phyloP scores from a whole-genome alignment of 345 rosid species.

The Isatis tinctoria region DNA sequence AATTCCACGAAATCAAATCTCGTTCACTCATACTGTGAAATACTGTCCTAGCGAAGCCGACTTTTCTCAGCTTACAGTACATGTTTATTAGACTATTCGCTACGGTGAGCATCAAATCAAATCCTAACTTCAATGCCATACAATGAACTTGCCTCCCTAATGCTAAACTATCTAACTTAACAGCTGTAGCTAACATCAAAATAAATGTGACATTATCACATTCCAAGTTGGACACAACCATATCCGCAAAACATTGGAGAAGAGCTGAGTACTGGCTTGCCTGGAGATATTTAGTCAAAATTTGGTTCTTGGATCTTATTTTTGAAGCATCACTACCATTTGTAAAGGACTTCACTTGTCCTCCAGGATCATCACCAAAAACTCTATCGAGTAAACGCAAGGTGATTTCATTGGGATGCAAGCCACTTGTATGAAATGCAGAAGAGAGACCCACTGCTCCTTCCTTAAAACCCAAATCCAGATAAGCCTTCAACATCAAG shows the following conservation, averaged over 20 bases:
- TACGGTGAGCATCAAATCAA: slow-evolving; percentile 39
- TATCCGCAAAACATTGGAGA: slow-evolving; percentile 40
- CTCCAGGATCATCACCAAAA: slow-evolving; percentile 31
- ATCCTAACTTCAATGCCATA: slow-evolving; percentile 44
- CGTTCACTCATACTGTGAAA: slow-evolving; percentile 42
- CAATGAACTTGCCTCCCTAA: slow-evolving; percentile 49
- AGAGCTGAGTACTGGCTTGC: slow-evolving; percentile 31
- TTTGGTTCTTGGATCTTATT: slow-evolving; percentile 40
- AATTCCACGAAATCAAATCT: slow-evolving; percentile 66
- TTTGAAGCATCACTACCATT: slow-evolving; percentile 17
- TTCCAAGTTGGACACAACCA: slow-evolving; percentile 40
- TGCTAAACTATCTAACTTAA: slow-evolving; percentile 28
- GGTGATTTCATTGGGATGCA: slow-evolving; percentile 38
- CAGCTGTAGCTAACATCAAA: slow-evolving; percentile 44
- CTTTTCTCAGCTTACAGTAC: slow-evolving; percentile 46
- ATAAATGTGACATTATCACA: slow-evolving; percentile 48
- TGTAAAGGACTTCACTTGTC: slow-evolving; percentile 18
- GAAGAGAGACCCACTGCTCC: slow-evolving; percentile 36
- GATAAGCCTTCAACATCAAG: slow-evolving; percentile 48
- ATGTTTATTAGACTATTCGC: slow-evolving; percentile 51
- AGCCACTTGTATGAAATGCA: slow-evolving; percentile 39
- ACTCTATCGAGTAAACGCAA: slow-evolving; percentile 31
- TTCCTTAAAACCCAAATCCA: slow-evolving; percentile 35
- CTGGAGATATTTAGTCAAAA: slow-evolving; percentile 33
- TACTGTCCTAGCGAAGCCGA: slow-evolving; percentile 28